phyloP scores from a whole-genome alignment of 352 stramenopile genomes.

The Phytophthora macrochlamydospora region DNA sequence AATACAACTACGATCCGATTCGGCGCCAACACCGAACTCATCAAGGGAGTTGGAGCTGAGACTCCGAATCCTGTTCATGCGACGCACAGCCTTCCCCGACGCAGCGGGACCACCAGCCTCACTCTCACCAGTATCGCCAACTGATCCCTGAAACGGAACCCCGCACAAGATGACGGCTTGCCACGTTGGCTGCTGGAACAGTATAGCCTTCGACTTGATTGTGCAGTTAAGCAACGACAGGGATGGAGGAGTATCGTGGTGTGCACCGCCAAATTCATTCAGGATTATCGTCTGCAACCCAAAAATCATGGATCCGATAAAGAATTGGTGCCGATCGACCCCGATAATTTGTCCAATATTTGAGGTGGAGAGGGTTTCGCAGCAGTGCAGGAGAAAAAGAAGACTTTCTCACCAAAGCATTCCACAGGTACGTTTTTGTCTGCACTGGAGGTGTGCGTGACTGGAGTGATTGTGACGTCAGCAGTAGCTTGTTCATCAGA shows the following conservation, averaged over 20 bases:
- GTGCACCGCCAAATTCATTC: constrained; percentile 55
- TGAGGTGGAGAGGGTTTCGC: constrained; percentile 45
- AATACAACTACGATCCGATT: constrained; percentile 78
- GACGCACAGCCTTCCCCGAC: constrained; percentile 8
- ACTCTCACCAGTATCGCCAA: constrained; percentile 3
- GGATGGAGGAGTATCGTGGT: constrained; percentile 29
- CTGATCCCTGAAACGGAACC: constrained; percentile 15
- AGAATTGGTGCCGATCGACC: constrained; percentile 68
- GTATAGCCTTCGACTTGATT: constrained; percentile 49
- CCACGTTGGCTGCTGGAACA: constrained; percentile 72
- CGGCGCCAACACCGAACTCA: constrained; percentile 68
- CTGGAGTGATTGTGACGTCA: not conserved
- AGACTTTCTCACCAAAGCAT: constrained; percentile 63
- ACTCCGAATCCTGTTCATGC: constrained; percentile 55
- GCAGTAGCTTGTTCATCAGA: not conserved
- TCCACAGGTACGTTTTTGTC: not conserved
- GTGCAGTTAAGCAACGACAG: constrained; percentile 49
- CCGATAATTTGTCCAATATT: constrained; percentile 46
- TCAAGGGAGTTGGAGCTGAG: constrained; percentile 53
- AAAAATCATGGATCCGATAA: constrained; percentile 75
- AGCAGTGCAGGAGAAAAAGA: constrained; percentile 55
- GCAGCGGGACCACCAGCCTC: constrained; percentile 5
- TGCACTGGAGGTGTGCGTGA: not conserved
- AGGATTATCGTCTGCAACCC: constrained; percentile 60
- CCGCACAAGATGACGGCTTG: constrained; percentile 63